phyloP scores from a whole-genome alignment of 2,329 filamentous ascomycete genomes.

The Fusarium camptoceras region DNA sequence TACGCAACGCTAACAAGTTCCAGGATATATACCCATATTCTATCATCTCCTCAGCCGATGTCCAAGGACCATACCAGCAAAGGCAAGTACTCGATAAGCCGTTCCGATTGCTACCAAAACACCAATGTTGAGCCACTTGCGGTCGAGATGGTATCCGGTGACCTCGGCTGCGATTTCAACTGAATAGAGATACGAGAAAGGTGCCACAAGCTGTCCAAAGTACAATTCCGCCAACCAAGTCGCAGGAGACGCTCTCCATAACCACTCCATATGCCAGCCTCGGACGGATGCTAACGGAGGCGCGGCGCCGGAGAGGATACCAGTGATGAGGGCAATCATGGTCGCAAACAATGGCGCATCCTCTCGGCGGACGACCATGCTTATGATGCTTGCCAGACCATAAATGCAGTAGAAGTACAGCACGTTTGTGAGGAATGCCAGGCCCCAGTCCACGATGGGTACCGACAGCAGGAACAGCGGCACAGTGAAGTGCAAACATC shows the following conservation, averaged over 20 bases:
- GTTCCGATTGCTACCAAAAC: constrained; percentile 58
- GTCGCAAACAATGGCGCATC: constrained; percentile 68
- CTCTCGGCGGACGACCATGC: constrained; percentile 66
- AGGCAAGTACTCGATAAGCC: constrained; percentile 58
- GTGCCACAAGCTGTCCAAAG: constrained; percentile 63
- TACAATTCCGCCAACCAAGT: constrained; percentile 69
- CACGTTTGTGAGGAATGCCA: constrained; percentile 63
- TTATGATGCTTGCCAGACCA: constrained; percentile 63
- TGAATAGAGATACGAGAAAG: constrained; percentile 63
- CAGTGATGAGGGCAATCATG: constrained; percentile 65
- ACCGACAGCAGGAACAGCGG: constrained; percentile 61
- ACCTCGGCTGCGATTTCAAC: constrained; percentile 57
- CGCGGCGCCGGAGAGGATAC: constrained; percentile 65
- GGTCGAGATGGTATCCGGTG: constrained; percentile 60
- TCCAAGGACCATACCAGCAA: constrained; percentile 40
- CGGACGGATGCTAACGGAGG: constrained; percentile 62
- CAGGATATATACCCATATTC: background rate
- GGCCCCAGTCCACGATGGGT: constrained; percentile 62
- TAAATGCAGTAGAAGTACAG: constrained; percentile 70
- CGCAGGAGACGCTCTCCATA: constrained; percentile 66
- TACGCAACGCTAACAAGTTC: background rate
- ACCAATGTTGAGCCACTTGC: constrained; percentile 59
- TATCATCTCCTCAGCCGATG: constrained; percentile 40
- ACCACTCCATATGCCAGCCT: constrained; percentile 65
- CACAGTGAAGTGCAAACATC: constrained; percentile 66